Base-by-base conservation (phyloP, 345 rosid species). In the Hirschfeldia incana region DNA sequence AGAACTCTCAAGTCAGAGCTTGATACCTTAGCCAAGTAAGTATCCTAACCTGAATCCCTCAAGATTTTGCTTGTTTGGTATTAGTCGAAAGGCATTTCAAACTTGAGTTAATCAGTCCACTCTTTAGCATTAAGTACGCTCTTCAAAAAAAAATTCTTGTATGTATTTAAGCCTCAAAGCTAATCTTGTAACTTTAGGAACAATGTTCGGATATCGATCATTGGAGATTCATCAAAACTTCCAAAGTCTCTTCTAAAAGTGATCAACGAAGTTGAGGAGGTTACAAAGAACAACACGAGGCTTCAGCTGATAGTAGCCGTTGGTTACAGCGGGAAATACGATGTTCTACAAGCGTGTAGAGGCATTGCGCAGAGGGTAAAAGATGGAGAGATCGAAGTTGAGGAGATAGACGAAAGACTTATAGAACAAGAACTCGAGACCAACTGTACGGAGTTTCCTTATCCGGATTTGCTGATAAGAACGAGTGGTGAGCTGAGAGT, bases 401-500 rank as follows among this genome's bases (percentile, higher is more conserved):
- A 85, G 1, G 90, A 94, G 66, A 84, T 94, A 11, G 21, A 85
- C 6, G 92, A 94, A 73, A 21, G 72, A 71, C 75, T 94, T 1
- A 82, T 90, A 3, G 98, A 91, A 61, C 82, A 75, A 78, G 94
- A 94, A 27, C 66, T 91, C 4, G 91, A 86, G 67, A 91, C 97
- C 0, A 94, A 81, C 51, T 88, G 94, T 69, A 83, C 90, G 0
- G 83, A 88, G 74, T 85, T 79, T 61, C 94, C 95, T 7, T 82
- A 83, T 12, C 98, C 97, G 9, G 97, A 94, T 78, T 53, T 91
- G 4, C 32, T 90, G 13, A 91, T 94, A 32, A 83, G 97, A 84
- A 94, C 97, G 1, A 91, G 95, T 0, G 91, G 92, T 11, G 98
- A 90, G 77, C 85, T 87, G 2, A 69, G 98, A 76, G 86, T 94